Evolutionary conservation across 768 basidiomycete species (phyloP).

Genomic region (Leccinum disarticulatum): DNA sequence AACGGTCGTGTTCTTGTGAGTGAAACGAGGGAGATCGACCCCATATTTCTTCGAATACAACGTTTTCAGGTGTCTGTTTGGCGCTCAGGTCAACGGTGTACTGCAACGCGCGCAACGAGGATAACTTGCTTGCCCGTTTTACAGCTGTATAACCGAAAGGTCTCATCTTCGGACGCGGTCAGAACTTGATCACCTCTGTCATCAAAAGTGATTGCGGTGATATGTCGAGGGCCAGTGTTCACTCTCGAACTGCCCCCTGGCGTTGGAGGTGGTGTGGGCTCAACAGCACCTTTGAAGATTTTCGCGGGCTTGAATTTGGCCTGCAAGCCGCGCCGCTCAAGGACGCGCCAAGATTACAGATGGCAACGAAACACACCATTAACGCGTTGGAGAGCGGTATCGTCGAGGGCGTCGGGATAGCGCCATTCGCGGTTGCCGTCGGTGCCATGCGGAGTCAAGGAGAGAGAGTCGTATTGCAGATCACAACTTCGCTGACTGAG

Average conservation of each 20-base stretch:
- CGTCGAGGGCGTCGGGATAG: slow-evolving; percentile 30
- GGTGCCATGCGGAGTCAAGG: slow-evolving; percentile 37
- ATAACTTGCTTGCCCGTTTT: slow-evolving; percentile 89
- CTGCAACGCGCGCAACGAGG: slow-evolving; percentile 17
- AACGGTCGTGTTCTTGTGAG: slow-evolving; percentile 84
- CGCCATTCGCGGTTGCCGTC: slow-evolving; percentile 37
- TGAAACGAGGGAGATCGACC: slow-evolving; percentile 90
- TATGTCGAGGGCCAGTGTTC: slow-evolving; percentile 59
- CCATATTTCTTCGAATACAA: slow-evolving; percentile 96
- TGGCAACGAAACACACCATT: slow-evolving; percentile 43
- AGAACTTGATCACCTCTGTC: slow-evolving; percentile 85
- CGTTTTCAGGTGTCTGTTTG: slow-evolving; percentile 65
- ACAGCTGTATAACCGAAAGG: slow-evolving; percentile 84
- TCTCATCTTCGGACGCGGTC: slow-evolving; percentile 90
- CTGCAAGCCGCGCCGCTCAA: slow-evolving; percentile 38
- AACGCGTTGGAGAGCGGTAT: slow-evolving; percentile 46
- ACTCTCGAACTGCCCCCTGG: slow-evolving; percentile 37
- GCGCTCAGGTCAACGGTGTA: slow-evolving; percentile 29
- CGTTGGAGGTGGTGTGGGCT: slow-evolving; percentile 52
- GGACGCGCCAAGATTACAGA: neutral
- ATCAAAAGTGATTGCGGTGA: slow-evolving; percentile 89
- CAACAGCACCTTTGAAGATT: slow-evolving; percentile 80
- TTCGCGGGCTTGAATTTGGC: slow-evolving; percentile 82
- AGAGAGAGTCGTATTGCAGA: slow-evolving; percentile 1
- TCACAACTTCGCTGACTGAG: slow-evolving; percentile 43